A percentile compares a stretch with the other conserved stretches of the same genome.
Evolutionary conservation across 83 land plant species (phyloP).

Genomic region (Picea engelmannii): DNA sequence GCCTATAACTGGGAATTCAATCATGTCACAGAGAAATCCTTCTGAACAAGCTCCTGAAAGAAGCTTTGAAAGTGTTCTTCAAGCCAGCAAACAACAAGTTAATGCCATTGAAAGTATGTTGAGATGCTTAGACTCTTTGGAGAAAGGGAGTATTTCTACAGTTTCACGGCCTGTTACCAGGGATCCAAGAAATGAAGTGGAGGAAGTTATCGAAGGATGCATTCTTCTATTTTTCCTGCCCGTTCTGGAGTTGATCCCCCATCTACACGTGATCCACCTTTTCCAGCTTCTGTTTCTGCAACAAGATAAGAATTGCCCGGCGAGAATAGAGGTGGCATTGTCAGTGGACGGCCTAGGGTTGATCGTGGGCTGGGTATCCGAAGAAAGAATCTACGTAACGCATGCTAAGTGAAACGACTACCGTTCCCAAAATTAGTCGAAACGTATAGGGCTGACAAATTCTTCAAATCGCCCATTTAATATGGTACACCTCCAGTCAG

Average conservation of each 20-base stretch:
- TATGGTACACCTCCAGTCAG: too few relatives aligned
- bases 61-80: conserved; percentile 77
- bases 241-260: conserved; percentile 91
- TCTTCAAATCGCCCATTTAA: too few relatives aligned
- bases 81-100: conserved; percentile 14
- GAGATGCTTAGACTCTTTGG: conserved; percentile 69
- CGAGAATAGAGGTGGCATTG: too few relatives aligned
- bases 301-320: too few relatives aligned
- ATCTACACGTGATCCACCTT: conserved; percentile 92
- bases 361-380: too few relatives aligned
- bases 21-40: conserved; percentile 55
- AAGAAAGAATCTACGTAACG: too few relatives aligned
- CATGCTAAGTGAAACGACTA: too few relatives aligned
- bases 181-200: conserved; percentile 68
- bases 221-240: conserved; percentile 34
- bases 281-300: conserved; percentile 71
- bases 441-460: too few relatives aligned
- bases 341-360: too few relatives aligned
- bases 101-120: conserved; percentile 94
- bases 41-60: conserved; percentile 68
- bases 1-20: conserved; percentile 31
- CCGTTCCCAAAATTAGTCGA: too few relatives aligned
- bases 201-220: conserved; percentile 48
- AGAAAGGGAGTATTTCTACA: conserved; percentile 45
- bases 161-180: conserved; percentile 50